phyloP scores from a whole-genome alignment of 129 eudicot species.

The Arctium minus region DNA sequence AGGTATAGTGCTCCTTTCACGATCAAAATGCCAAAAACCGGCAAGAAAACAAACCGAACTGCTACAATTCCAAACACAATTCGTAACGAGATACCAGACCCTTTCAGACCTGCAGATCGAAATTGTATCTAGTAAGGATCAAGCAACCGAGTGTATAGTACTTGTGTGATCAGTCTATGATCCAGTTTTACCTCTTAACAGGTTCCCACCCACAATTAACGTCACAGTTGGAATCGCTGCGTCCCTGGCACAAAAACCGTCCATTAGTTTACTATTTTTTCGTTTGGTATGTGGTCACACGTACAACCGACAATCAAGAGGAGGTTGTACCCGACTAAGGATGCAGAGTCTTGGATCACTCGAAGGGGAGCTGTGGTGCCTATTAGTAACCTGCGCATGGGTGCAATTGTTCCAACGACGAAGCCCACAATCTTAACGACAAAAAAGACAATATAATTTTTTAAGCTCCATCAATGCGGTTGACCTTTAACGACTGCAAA shows the following conservation, averaged over 20 bases:
- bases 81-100: conserved; percentile 46
- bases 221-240: conserved; percentile 78
- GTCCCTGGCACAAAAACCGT: conserved; percentile 37
- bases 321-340: conserved; percentile 48
- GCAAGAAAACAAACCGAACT: conserved; percentile 58
- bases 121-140: not conserved
- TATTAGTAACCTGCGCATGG: conserved; percentile 39
- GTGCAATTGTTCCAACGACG: conserved; percentile 37
- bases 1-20: conserved; percentile 53
- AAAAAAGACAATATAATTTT: not conserved
- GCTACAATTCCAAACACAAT: conserved; percentile 47
- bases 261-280: not conserved
- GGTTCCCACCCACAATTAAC: conserved; percentile 80
- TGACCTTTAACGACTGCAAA: not conserved
- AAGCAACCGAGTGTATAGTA: not conserved
- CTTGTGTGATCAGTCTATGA: not conserved
- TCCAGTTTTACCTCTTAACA: conserved; percentile 52
- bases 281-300: not conserved
- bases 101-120: conserved; percentile 54
- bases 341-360: conserved; percentile 45
- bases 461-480: not conserved
- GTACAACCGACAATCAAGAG: not conserved
- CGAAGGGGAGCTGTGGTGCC: conserved; percentile 56
- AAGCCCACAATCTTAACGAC: conserved; percentile 52
- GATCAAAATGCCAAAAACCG: conserved; percentile 54